Evolutionary conservation across 108 stramenopile species (phyloP), one percentile per base, ranked within the genome.

Genomic region (Nitzschia palea): DNA sequence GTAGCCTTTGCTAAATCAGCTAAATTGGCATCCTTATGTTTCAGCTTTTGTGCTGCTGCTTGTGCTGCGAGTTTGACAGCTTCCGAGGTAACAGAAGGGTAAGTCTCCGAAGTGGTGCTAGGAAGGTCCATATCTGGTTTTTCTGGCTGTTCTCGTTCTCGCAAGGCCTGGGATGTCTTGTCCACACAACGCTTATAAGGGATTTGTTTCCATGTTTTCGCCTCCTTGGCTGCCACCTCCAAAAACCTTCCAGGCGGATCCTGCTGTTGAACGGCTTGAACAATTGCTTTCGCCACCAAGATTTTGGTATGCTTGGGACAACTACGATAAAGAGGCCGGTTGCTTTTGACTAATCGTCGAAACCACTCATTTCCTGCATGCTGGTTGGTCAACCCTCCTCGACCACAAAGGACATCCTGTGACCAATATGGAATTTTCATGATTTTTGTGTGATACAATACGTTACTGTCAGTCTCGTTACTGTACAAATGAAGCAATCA

Each of bases 91-190:
- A 45, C 14, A 2, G 53, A 23, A 30, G 27, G 23, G 1, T 17
- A 23, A 10, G 15, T 33, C 26, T 14, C 18, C 4, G 33, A 23
- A 2, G 9, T 14, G 2, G 33, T 1, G 33, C 14, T 33, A 14
- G 40, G 56, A 2, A 20, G 20, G 40, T 27, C 15, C 29, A 55
- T 14, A 8, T 55, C 55, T 10, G 55, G 28, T 15, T 51, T 25
- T n/a, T n/a, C n/a, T n/a, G n/a, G n/a, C 10, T 69, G 74, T 4
- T 82, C 83, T 44, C 77, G 77, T 56, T 91, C 90, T 50, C 90
- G 68, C 36, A 91, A 65, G 3, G 86, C 87, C 70, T 91, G 90
- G 0, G 80, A 80, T 14, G 87, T 86, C 69, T 91, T 91, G 51
- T 86, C 82, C 22, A 80, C 77, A 2, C 85, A 74, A 35, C 79